Evolutionary conservation across 73 alveolate species (phyloP), one percentile per base, ranked within the genome.

Genomic region (Paramecium octaurelia): DNA sequence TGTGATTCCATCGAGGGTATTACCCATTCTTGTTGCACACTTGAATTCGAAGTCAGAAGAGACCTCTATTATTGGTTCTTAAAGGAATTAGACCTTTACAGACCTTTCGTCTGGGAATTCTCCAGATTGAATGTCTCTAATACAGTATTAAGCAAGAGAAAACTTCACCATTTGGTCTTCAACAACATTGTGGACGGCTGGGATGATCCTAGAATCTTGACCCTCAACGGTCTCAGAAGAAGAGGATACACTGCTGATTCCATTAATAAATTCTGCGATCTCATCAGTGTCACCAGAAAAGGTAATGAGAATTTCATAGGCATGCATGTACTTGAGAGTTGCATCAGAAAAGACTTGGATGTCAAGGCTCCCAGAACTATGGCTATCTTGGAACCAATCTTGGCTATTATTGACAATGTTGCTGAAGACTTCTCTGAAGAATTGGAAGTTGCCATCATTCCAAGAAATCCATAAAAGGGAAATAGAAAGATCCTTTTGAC

Each of bases 51-150:
- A 93, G 98, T 96, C 85, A 97, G 99, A 95, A 95, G 99, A 93
- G 99, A 98, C 86, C 97, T 99, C 42, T 98, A 98, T 91, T 98
- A 98, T 92, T 98, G 99, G 99, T 95, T 97, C 24, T 95, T 98
- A 80, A 99, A 98, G 86, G 99, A 99, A 27, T 98, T 98, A 16
- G 99, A 98, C 92, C 93, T 98, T 93, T 98, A 98, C 93, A 94
- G 99, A 73, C 99, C 99, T 8, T 94, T 92, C 34, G 99, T 98
- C 3, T 98, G 99, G 99, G 99, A 98, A 94, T 98, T 95, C 96
- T 97, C 99, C 16, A 94, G 99, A 95, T 96, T 98, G 70, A 98
- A 98, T 94, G 96, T 98, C 43, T 96, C 99, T 80, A 96, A 97
- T 92, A 92, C 98, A 38, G 98, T 98, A 4, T 95, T 98, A 14